These are phyloP conservation scores for Salix brachista DNA, from an alignment of 345 rosid genomes.

Conservation along the genomic window DNA sequence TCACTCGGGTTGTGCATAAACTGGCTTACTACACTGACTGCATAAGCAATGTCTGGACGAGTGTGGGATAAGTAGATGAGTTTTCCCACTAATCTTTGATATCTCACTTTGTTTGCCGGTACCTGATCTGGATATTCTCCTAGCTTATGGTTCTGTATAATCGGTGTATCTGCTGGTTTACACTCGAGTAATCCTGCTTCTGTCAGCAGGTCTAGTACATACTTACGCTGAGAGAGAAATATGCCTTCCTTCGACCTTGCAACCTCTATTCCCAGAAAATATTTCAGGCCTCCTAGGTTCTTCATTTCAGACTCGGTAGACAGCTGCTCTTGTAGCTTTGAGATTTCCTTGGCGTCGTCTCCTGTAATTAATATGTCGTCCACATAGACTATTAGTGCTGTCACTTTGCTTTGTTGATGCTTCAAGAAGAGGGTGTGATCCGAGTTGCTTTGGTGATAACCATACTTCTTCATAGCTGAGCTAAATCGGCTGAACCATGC, in stretches of 20 bases:
- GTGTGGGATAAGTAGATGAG: too few relatives aligned
- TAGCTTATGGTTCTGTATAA: not conserved
- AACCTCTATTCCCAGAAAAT: not conserved
- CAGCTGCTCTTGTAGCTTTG: not conserved
- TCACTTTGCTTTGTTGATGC: not conserved
- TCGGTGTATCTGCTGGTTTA: not conserved
- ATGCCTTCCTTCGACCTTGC: not conserved
- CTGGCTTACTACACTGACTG: too few relatives aligned
- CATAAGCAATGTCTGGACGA: too few relatives aligned
- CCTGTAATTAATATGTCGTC: not conserved
- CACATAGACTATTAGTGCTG: not conserved
- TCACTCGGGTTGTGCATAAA: too few relatives aligned
- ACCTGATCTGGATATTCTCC: not conserved
- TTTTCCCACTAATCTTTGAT: too few relatives aligned
- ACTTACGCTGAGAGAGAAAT: not conserved
- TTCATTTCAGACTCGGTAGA: not conserved
- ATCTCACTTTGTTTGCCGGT: too few relatives aligned
- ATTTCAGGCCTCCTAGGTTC: not conserved
- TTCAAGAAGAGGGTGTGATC: not conserved
- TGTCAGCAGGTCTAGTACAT: not conserved
- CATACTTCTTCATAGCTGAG: not conserved
- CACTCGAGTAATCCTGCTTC: not conserved
- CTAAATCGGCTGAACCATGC: not conserved
- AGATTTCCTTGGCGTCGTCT: not conserved
- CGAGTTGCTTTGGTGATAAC: not conserved